Evolutionary conservation across 108 stramenopile genomes (phyloP), one percentile per base, ranked within the genome.

Genomic region (Cyclostephanos invisitatus): DNA sequence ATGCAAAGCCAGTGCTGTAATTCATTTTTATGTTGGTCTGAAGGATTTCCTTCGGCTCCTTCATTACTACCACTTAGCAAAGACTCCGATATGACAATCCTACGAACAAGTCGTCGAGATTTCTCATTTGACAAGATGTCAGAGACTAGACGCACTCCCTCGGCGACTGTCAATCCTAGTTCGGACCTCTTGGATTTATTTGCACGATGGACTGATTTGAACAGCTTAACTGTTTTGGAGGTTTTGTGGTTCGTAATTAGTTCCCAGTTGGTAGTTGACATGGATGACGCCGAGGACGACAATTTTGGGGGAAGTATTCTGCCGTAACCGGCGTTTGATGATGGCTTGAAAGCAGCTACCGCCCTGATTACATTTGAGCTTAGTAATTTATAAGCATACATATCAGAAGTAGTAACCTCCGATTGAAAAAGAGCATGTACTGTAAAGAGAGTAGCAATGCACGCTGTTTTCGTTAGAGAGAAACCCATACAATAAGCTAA

Each of bases 111-210:
- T 15, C 64, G 64, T 35, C 74, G 35, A 10, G 90, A 91, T 54
- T 72, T 32, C 12, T 84, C 85, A 72, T 91, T 83, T 35, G 87
- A 63, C 18, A 95, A 71, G 42, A 92, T 70, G 59, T 95, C 94
- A 63, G 89, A 80, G 5, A 95, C 84, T 42, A 90, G 88, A 40
- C 90, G 80, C 32, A 88, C 85, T 67, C 94, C 94, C 75, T 95
- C 94, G 11, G 90, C 88, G 12, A 95, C 79, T 9, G 91, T 92
- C 40, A 85, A 73, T 11, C 81, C 72, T 24, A 50, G 36, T 70
- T 91, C 85, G 20, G 66, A 44, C 42, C 94, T 81, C 56, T 86
- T 86, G 53, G 90, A 86, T 46, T 86, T 83, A 38, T 95, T 92
- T 6, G 75, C 75, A 18, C 73, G 67, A 35, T 91, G 67, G 35